Conservation (phyloP, 208 protist genomes). For the Leishmania lainsoni region DNA sequence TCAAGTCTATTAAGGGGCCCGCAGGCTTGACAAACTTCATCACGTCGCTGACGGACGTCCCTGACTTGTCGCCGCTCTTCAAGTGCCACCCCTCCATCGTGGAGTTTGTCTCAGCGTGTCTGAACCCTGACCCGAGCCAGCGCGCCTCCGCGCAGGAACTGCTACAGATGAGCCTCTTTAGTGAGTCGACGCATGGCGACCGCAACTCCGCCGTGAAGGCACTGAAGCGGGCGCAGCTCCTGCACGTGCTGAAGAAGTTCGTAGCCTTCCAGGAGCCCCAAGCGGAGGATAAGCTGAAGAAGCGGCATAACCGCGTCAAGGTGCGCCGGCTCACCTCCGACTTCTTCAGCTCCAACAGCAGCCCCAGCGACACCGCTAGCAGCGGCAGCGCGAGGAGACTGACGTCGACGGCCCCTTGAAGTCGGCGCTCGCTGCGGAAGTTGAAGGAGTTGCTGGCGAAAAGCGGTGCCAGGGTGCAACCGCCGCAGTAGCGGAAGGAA, state of each 20-base stretch:
- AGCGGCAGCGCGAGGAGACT: background rate
- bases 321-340: conserved; percentile 20
- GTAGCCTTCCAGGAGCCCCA: conserved; percentile 83
- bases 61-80: conserved; percentile 83
- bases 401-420: background rate
- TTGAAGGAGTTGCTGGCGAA: background rate
- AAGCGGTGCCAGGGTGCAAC: background rate
- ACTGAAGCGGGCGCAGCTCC: conserved; percentile 77
- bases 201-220: conserved; percentile 75
- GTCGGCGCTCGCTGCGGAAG: background rate
- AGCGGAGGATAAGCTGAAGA: conserved; percentile 25
- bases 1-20: conserved; percentile 69
- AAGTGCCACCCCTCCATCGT: conserved; percentile 61
- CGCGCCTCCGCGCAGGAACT: conserved; percentile 76
- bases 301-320: conserved; percentile 14
- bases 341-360: conserved; percentile 24
- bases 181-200: conserved; percentile 62
- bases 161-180: conserved; percentile 79
- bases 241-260: conserved; percentile 86
- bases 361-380: background rate
- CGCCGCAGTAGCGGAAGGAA: background rate
- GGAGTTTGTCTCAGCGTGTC: conserved; percentile 85
- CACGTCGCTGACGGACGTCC: conserved; percentile 79
- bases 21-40: conserved; percentile 79
- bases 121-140: conserved; percentile 71